Base-by-base conservation (phyloP, 116 monocot genomes). In the Trichopus zeylanicus region DNA sequence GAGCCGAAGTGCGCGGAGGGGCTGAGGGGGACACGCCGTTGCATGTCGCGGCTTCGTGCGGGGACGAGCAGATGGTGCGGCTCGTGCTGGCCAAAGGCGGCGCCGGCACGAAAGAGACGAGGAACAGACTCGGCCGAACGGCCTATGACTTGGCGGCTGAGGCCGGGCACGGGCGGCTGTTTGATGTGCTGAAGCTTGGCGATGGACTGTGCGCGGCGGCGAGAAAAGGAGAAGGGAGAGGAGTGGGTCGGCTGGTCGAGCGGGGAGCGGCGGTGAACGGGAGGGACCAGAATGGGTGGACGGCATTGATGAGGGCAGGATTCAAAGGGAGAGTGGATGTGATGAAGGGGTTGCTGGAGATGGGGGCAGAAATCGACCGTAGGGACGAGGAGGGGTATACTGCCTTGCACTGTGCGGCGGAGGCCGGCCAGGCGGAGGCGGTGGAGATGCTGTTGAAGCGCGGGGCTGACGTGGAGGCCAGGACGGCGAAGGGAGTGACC, bases 21-120 rank as follows among this genome's bases (percentile, higher is more conserved):
- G 20, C 53, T 4, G 75, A 71, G 18, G 70, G 78, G 0, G 68
- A 48, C 57, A 83, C 75, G 56, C 61, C 78, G 20, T 53, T 83
- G 25, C 83, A 83, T 48, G 51, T 59, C 7, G 83, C 83, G 27
- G 78, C 83, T n/a, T 38, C 47, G 19, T 24, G 52, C 1, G 83
- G 78, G 22, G 75, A 78, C 71, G 83, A 83, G 58, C 13, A 12
- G 21, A 65, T 71, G 46, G 75, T 48, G 59, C 38, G 64, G 19
- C 64, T 83, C 13, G 46, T 83, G 35, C 5, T 78, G 2, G 1
- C 52, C 9, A 59, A 63, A 26, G 78, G 75, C 0, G 49, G 56
- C n/a, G 75, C 80, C 9, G 83, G 74, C 42, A 24, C 53, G 22
- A 67, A 60, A 42, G 71, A 75, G 26, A 57, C 52, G 35, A 61